Conservation (phyloP, 441 rosid species). For the Erodium trifolium region DNA sequence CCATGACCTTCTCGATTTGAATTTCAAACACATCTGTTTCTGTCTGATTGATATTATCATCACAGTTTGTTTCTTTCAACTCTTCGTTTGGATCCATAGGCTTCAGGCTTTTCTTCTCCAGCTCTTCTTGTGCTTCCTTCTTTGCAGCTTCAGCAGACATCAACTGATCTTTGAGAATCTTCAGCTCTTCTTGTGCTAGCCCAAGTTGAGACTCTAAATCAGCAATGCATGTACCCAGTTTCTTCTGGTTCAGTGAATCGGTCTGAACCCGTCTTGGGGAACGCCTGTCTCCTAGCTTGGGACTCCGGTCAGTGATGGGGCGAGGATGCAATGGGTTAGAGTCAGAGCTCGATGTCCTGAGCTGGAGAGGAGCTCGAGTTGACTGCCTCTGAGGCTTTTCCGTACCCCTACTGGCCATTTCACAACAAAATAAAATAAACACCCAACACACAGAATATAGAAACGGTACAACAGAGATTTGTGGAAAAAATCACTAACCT, state of each 20-base stretch:
- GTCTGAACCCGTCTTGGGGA: constrained; percentile 63
- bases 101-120: constrained; percentile 43
- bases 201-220: constrained; percentile 85
- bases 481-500: constrained; percentile 32
- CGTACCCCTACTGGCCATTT: constrained; percentile 33
- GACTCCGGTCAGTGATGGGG: constrained; percentile 50
- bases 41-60: too few species aligned
- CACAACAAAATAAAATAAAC: not conserved
- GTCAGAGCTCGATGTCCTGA: constrained; percentile 53
- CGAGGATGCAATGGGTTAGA: constrained; percentile 49
- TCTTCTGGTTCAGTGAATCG: constrained; percentile 59
- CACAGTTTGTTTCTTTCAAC: constrained; percentile 16
- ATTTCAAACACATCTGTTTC: too few species aligned
- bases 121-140: constrained; percentile 59
- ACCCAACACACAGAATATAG: constrained; percentile 6
- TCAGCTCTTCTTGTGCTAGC: constrained; percentile 85
- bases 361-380: constrained; percentile 44
- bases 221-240: constrained; percentile 74
- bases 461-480: not conserved
- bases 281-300: constrained; percentile 62
- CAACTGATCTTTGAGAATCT: constrained; percentile 67
- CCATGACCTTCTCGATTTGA: too few species aligned
- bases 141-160: constrained; percentile 80
- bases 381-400: constrained; percentile 76
- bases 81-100: too few species aligned